Evolutionary conservation across 2,329 filamentous ascomycete species (phyloP).

Genomic region (Stagonosporopsis tanaceti): DNA sequence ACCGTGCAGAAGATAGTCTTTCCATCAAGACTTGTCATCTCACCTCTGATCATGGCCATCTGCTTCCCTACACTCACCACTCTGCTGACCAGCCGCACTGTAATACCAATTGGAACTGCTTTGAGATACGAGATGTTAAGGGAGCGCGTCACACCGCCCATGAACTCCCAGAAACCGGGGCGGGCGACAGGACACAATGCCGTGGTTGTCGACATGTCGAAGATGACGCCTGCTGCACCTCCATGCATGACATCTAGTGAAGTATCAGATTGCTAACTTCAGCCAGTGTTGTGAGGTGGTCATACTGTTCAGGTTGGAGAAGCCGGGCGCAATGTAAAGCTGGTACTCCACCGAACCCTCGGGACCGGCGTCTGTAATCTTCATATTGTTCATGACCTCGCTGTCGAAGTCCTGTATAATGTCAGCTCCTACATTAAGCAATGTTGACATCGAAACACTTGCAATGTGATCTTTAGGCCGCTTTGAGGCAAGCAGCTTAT

Average conservation of each 20-base stretch:
- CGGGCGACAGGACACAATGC: slow-evolving; percentile 59
- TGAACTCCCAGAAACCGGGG: slow-evolving; percentile 62
- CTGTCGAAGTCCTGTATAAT: slow-evolving; percentile 46
- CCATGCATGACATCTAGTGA: slow-evolving; percentile 51
- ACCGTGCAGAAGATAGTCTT: slow-evolving; percentile 58
- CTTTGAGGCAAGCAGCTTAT: slow-evolving; percentile 42
- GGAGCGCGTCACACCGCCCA: slow-evolving; percentile 60
- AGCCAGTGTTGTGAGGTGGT: background rate
- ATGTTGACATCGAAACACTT: slow-evolving; percentile 2
- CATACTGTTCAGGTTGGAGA: slow-evolving; percentile 52
- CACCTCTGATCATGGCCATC: slow-evolving; percentile 61
- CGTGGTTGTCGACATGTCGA: slow-evolving; percentile 56
- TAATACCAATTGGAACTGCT: slow-evolving; percentile 57
- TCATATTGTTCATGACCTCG: slow-evolving; percentile 48
- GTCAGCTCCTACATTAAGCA: slow-evolving; percentile 1
- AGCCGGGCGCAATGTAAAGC: slow-evolving; percentile 44
- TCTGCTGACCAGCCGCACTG: slow-evolving; percentile 53
- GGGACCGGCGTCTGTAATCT: slow-evolving; percentile 47
- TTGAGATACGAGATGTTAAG: slow-evolving; percentile 62
- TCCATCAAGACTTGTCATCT: slow-evolving; percentile 60
- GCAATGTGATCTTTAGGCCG: slow-evolving; percentile 46
- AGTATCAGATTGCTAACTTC: slow-evolving; percentile 2
- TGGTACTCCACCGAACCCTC: slow-evolving; percentile 48
- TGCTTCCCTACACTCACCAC: slow-evolving; percentile 59
- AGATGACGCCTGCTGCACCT: slow-evolving; percentile 51